Evolutionary conservation across 495 filamentous ascomycete genomes (phyloP).

Genomic region (Rusavskia elegans): DNA sequence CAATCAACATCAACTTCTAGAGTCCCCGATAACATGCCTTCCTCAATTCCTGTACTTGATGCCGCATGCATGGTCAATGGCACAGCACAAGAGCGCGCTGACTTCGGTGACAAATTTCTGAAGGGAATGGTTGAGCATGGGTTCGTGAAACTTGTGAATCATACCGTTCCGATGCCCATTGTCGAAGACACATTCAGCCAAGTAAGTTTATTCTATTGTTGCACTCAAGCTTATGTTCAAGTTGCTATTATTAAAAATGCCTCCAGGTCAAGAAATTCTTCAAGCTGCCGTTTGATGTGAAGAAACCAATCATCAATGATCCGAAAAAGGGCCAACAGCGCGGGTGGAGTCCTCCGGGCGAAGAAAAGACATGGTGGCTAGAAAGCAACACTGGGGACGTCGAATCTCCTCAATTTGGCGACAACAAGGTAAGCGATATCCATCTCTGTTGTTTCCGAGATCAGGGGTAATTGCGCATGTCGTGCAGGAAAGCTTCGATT

Average conservation of each 20-base stretch:
- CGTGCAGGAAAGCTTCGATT: slow-evolving; percentile 19
- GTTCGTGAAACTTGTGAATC: slow-evolving; percentile 14
- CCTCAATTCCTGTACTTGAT: no score
- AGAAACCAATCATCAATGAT: neutral
- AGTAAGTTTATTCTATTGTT: no score
- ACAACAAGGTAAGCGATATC: neutral
- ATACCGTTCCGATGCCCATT: slow-evolving; percentile 6
- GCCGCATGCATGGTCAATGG: no score
- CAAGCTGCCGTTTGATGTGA: neutral
- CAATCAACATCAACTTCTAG: no score
- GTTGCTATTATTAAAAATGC: no score
- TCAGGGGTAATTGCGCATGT: no score
- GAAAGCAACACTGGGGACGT: neutral
- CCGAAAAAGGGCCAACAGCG: neutral
- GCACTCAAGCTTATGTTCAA: no score
- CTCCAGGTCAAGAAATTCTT: neutral
- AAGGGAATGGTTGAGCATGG: slow-evolving; percentile 9
- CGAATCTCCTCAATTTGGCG: neutral
- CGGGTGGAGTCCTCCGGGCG: neutral
- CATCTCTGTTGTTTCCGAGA: neutral
- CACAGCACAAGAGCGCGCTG: no score
- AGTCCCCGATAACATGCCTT: no score
- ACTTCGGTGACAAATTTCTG: neutral
- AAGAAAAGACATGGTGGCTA: slow-evolving; percentile 1
- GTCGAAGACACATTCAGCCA: neutral